Evolutionary conservation across 345 rosid species (phyloP), one percentile per base, ranked within the genome.

Genomic region (Syzygium aqueum): DNA sequence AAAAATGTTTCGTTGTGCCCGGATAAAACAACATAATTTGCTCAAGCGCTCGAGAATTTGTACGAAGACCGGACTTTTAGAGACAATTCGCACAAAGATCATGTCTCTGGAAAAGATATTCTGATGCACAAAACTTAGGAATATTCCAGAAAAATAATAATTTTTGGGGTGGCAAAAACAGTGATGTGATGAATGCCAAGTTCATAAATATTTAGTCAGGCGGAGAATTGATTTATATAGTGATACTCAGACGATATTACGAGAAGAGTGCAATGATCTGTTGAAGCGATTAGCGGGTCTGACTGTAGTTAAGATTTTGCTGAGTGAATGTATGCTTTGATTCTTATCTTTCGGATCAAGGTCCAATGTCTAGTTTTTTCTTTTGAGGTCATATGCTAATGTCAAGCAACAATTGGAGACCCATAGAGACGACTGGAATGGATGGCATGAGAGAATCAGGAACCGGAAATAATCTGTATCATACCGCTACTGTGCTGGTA

Each of bases 191-290:
- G 63, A 57, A 25, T 57, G 10, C 0, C 63, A 57, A 4, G 63
- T 10, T 57, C 63, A 57, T 57, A 57, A 57, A 23, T 23, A 25
- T 25, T 57, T 57, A 57, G 63, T 43, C 0, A 57, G 7, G 28
- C 0, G 7, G 0, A 57, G 63, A 57, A 57, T 57, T 25, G 63
- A 57, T 28, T 15, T 30, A 7, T 23, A 16, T 8, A 65, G 43
- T 0, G 43, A 0, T 65, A 65, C 6, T 16, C 8, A 0, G 1
- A 30, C 0, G 22, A 30, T 65, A 8, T 30, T 65, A 65, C 7
- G 0, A 16, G 77, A 14, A 4, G 4, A 2, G 19, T 28, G 30
- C 6, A 30, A 2, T 21, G 0, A 30, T 16, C 3, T 16, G 12
- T 65, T 65, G 77, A 65, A 65, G 43, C 40, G 0, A 3, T 30